Evolutionary conservation across 768 basidiomycete species (phyloP).

Genomic region (Candolleomyces efflorescens): DNA sequence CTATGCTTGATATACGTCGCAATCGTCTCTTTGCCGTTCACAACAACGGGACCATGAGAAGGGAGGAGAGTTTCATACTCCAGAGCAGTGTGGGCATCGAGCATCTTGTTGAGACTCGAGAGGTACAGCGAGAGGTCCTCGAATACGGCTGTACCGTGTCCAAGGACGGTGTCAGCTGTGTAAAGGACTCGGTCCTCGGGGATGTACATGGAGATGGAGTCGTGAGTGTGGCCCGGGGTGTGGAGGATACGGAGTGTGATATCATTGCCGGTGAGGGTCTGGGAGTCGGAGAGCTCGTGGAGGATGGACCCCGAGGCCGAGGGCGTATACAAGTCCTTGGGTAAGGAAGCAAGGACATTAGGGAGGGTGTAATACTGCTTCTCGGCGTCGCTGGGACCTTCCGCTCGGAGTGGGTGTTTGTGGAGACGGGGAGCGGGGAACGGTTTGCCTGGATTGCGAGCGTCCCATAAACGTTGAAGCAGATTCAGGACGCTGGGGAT

Average conservation of each 20-base stretch:
- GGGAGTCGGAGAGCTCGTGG: conserved; percentile 57
- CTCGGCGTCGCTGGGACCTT: conserved; percentile 15
- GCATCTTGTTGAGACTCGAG: conserved; percentile 54
- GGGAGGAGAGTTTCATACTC: conserved; percentile 65
- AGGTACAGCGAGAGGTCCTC: conserved; percentile 76
- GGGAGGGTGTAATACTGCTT: conserved; percentile 33
- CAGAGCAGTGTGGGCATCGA: conserved; percentile 27
- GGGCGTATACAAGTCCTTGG: conserved; percentile 43
- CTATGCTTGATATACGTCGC: conserved; percentile 76
- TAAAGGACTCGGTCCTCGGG: conserved; percentile 72
- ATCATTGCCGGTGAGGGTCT: conserved; percentile 34
- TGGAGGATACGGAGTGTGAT: conserved; percentile 62
- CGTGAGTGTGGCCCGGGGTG: conserved; percentile 87
- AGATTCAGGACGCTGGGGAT: conserved; percentile 65
- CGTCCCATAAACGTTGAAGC: conserved; percentile 59
- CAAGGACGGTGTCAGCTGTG: conserved; percentile 89
- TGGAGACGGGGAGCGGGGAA: conserved; percentile 71
- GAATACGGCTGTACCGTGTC: conserved; percentile 87
- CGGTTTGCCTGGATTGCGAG: conserved; percentile 37
- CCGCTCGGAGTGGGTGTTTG: conserved; percentile 51
- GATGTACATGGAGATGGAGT: conserved; percentile 76
- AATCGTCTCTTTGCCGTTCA: conserved; percentile 58
- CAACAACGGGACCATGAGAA: conserved; percentile 80
- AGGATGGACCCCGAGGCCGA: conserved; percentile 38
- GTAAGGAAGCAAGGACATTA: conserved; percentile 35